phyloP scores from a whole-genome alignment of 306 rosid genomes.

The Vigna nakashimae region DNA sequence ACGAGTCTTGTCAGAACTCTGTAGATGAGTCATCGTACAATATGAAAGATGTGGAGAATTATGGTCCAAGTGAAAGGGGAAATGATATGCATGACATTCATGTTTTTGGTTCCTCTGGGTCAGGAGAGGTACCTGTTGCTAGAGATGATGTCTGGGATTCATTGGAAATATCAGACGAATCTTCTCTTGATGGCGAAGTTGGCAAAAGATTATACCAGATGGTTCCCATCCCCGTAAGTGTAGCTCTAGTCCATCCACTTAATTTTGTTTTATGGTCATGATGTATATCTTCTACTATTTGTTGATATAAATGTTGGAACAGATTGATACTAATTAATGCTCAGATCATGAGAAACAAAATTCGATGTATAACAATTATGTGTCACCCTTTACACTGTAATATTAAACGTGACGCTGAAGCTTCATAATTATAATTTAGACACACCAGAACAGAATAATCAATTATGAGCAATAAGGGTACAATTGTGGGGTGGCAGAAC shows the following conservation, averaged over 20 bases:
- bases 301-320: conserved; percentile 26
- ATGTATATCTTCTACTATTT: background rate
- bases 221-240: conserved; percentile 91
- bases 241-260: conserved; percentile 14
- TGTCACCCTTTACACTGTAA: background rate
- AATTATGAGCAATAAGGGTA: background rate
- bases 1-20: conserved; percentile 51
- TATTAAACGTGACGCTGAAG: background rate
- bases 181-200: conserved; percentile 89
- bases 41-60: conserved; percentile 48
- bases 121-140: conserved; percentile 49
- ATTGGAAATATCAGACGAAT: conserved; percentile 80
- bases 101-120: conserved; percentile 45
- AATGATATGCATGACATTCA: conserved; percentile 51
- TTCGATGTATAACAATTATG: conserved; percentile 20
- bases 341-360: conserved; percentile 20
- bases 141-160: conserved; percentile 54
- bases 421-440: conserved; percentile 18
- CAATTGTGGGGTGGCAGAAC: background rate
- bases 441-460: background rate
- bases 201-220: conserved; percentile 86
- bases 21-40: conserved; percentile 36
- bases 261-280: conserved; percentile 19
- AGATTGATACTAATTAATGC: conserved; percentile 5
- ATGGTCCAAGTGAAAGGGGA: conserved; percentile 45